Conservation (phyloP, 2,329 filamentous ascomycete species). For the Graphilbum ipis-grandicollis region DNA sequence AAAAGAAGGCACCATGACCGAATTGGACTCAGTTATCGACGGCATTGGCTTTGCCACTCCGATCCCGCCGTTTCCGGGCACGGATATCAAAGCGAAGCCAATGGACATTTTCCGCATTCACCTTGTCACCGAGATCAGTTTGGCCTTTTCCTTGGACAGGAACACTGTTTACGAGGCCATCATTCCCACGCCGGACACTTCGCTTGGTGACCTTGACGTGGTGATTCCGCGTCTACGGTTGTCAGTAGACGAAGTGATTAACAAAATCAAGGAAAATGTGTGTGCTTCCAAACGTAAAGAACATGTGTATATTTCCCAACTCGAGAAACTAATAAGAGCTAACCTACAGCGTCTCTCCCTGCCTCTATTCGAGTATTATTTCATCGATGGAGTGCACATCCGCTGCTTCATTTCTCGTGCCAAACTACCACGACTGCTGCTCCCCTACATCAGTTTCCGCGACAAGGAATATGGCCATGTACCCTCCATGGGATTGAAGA, state of each 20-base stretch:
- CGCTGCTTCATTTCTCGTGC: conserved; percentile 48
- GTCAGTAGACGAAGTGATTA: background rate
- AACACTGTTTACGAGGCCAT: conserved; percentile 16
- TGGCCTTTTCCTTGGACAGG: too few species aligned
- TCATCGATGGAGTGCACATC: conserved; percentile 38
- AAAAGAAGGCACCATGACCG: too few species aligned
- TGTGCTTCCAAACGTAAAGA: background rate
- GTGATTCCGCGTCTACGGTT: conserved; percentile 14
- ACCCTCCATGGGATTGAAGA: conserved; percentile 36
- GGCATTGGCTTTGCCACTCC: too few species aligned
- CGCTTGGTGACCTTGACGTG: conserved; percentile 13
- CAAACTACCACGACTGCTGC: conserved; percentile 35
- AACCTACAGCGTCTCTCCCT: conserved; percentile 1
- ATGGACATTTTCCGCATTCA: conserved; percentile 16
- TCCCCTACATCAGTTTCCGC: conserved; percentile 41
- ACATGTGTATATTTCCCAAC: background rate
- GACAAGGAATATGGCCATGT: conserved; percentile 42
- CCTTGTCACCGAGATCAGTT: conserved; percentile 12
- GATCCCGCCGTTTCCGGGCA: too few species aligned
- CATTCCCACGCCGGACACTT: conserved; percentile 10
- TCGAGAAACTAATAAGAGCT: too few species aligned
- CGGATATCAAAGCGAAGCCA: conserved; percentile 10
- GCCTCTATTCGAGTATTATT: conserved; percentile 27
- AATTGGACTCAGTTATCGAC: too few species aligned
- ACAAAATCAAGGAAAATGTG: background rate